Evolutionary conservation across 148 eudicot species (phyloP), one percentile per base, ranked within the genome.

Genomic region (Heliamphora exappendiculata): DNA sequence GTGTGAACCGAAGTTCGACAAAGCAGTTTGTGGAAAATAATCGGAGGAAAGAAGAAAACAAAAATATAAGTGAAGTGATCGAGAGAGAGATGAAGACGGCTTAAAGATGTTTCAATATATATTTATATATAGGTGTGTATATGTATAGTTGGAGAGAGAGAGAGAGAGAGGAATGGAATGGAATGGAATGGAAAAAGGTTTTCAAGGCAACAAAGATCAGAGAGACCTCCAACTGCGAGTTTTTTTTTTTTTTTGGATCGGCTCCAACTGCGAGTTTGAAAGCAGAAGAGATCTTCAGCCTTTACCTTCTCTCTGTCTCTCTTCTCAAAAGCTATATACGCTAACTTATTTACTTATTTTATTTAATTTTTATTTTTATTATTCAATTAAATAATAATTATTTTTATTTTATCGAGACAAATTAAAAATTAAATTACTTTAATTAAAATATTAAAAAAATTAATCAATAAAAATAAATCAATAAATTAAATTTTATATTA

Each of bases 241-340:
- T 77, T 77, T 70, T 76, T 58, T 81, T 63, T 51, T 66, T 64
- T 70, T 4, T n/a, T 24, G 75, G 58, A 72, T 22, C 9, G 11
- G 60, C 49, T 14, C 16, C 28, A 50, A 62, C 24, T 36, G 74
- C 74, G 49, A 81, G 70, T 65, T 77, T 39, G 54, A 73, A 66
- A 77, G 78, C 60, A 57, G 73, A 78, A 69, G 45, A 77, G 86
- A 83, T 83, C 77, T 72, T 80, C 75, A 41, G 16, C 64, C 65
- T 72, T 75, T 17, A 70, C 74, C 16, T 3, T 20, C 14, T 31
- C 7, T 20, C 20, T 65, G 12, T 9, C 62, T 34, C 0, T 24
- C 12, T 24, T 31, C n/a, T n/a, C n/a, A n/a, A n/a, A n/a, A n/a
- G n/a, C n/a, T n/a, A n/a, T n/a, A n/a, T n/a, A n/a, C n/a, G n/a